Percentiles rank a stretch among this genome's conserved stretches.
These are phyloP conservation scores for Aureobasidium sp. DNA, from an alignment of 2,329 filamentous ascomycete genomes.

Conservation along the genomic window DNA sequence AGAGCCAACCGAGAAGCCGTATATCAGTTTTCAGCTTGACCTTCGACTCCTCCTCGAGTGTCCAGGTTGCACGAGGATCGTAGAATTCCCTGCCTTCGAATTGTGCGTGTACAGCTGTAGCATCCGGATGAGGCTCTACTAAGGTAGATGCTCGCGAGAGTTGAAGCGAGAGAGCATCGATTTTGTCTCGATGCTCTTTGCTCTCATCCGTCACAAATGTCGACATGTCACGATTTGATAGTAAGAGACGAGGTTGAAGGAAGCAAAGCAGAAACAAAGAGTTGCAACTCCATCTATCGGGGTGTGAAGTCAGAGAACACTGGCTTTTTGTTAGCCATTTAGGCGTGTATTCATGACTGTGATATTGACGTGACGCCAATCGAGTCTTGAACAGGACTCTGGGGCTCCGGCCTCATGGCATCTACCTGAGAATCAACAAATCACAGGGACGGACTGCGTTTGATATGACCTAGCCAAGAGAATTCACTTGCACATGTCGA, in stretches of 20 bases:
- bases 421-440: background rate
- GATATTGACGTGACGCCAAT: background rate
- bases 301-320: background rate
- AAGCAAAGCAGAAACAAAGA: too few relatives aligned
- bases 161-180: background rate
- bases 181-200: background rate
- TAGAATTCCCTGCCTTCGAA: background rate
- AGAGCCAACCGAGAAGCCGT: constrained; percentile 10
- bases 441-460: background rate
- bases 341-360: background rate
- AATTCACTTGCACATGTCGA: background rate
- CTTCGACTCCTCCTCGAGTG: constrained; percentile 7
- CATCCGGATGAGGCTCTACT: background rate
- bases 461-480: background rate
- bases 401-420: background rate
- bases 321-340: background rate
- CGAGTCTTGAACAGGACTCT: background rate
- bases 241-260: background rate
- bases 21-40: constrained; percentile 13
- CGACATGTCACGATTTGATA: background rate
- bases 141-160: background rate
- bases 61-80: constrained; percentile 12
- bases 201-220: background rate
- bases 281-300: background rate
- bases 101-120: background rate